Base-by-base conservation (phyloP, 805 yeast genomes). In the Yarrowia keelungensis region DNA sequence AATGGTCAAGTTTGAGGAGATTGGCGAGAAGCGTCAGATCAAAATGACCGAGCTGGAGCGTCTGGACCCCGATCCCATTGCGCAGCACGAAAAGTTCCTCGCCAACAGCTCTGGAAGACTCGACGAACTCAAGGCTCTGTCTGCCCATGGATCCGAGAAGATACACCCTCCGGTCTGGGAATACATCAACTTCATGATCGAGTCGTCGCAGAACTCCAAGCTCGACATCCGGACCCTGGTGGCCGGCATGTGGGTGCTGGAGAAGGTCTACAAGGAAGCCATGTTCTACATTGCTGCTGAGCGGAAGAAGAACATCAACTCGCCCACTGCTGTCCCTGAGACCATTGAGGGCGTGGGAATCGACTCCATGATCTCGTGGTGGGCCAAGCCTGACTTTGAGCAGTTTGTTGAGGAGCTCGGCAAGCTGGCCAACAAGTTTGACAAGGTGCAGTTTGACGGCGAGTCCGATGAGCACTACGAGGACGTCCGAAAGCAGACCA, bases 291-390 rank as follows among this genome's bases (percentile, higher is more conserved):
- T 49, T 22, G 32, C 47, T 11, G n/a, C 38, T 26, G 56, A 49
- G 38, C 67, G 67, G 22, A 39, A 47, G 67, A 46, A 38, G 22
- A 47, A 62, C 56, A 49, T 62, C 47, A 26, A 47, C 56, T 47
- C 56, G 12, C 50, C 65, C 32, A 32, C 16, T 1, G 65, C 65
- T 3, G 65, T 59, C 5, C 51, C 65, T 8, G 56, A 62, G n/a
- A 38, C 38, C 12, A 53, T 47, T 8, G 67, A 62, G 39, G 54
- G 56, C 2, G 32, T 62, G 2, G 56, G 67, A 9, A 62, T 62
- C 32, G 67, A 62, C 32, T 62, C 67, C n/a, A 62, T 62, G 67
- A 47, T 62, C 41, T 62, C 67, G n/a, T 62, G 67, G 67, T 62
- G 67, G 67, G 67, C 67, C 36, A 62, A 62, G 22, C 56, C 67